Percentiles rank a stretch among this genome's conserved stretches.
Conservation (phyloP, 345 rosid species). For the Aethionema arabicum region DNA sequence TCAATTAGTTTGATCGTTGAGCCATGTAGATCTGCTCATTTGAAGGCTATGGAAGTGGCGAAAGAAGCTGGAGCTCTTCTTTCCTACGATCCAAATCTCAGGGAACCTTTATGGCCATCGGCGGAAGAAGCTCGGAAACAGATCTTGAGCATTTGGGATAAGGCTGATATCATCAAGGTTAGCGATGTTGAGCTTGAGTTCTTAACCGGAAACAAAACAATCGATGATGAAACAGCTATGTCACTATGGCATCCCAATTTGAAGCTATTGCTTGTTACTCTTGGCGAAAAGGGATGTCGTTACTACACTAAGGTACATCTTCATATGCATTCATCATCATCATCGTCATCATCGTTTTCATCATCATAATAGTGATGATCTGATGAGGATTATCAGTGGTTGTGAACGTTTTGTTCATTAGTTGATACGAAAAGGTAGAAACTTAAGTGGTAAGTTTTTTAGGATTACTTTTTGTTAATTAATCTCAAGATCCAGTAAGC, state of each 20-base stretch:
- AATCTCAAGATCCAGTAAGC: neutral
- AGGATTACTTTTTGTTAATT: neutral
- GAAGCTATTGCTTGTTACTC: constrained; percentile 60
- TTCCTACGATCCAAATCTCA: constrained; percentile 63
- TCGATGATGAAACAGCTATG: constrained; percentile 35
- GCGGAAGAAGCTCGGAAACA: constrained; percentile 54
- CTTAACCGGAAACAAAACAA: constrained; percentile 31
- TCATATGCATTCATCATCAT: neutral
- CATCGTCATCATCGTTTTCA: neutral
- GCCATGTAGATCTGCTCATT: constrained; percentile 64
- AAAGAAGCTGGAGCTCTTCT: constrained; percentile 57
- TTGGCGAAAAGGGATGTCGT: constrained; percentile 57
- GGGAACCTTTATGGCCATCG: constrained; percentile 62
- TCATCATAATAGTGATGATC: neutral
- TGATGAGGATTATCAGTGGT: neutral
- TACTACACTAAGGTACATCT: constrained; percentile 47
- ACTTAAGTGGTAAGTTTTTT: neutral
- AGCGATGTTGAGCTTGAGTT: constrained; percentile 49
- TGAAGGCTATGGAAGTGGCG: constrained; percentile 58
- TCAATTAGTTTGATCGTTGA: constrained; percentile 69
- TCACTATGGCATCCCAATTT: constrained; percentile 48
- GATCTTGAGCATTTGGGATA: constrained; percentile 64
- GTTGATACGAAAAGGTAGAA: neutral
- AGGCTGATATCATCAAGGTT: constrained; percentile 67
- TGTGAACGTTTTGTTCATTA: constrained; percentile 2